Evolutionary conservation across 2,329 filamentous ascomycete species (phyloP).

Genomic region (Karstenula rhodostoma): DNA sequence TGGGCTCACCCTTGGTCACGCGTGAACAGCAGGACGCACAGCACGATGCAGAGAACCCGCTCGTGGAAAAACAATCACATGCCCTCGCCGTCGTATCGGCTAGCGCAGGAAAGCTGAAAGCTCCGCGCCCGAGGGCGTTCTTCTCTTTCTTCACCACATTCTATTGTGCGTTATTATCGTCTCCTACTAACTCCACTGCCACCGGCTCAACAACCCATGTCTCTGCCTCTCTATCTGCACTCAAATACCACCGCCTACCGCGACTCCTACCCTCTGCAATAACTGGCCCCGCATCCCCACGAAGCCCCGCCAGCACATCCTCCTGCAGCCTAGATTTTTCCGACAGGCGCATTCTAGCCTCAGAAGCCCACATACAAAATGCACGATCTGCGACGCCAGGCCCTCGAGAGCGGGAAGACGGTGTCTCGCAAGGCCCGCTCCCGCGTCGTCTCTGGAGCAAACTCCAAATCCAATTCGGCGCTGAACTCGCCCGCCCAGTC

Average conservation of each 20-base stretch:
- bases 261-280: constrained; percentile 45
- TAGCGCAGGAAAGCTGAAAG: not conserved
- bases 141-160: not conserved
- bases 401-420: constrained; percentile 76
- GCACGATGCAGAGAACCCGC: not conserved
- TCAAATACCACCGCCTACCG: constrained; percentile 36
- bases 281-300: constrained; percentile 39
- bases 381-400: constrained; percentile 72
- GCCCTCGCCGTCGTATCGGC: not conserved
- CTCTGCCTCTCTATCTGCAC: constrained; percentile 38
- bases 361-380: constrained; percentile 50
- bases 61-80: constrained; percentile 6
- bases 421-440: constrained; percentile 72
- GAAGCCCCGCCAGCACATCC: constrained; percentile 27
- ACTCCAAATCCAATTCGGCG: constrained; percentile 67
- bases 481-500: constrained; percentile 67
- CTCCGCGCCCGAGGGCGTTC: not conserved
- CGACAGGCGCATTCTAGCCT: constrained; percentile 11
- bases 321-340: constrained; percentile 19
- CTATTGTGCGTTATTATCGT: constrained; percentile 5
- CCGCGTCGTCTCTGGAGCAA: constrained; percentile 62
- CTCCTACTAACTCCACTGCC: constrained; percentile 11
- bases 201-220: constrained; percentile 47
- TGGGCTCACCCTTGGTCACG: not conserved
- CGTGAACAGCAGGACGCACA: not conserved